Conservation (phyloP, 1,139 yeast species). For the Kluyveromyces sp. region DNA sequence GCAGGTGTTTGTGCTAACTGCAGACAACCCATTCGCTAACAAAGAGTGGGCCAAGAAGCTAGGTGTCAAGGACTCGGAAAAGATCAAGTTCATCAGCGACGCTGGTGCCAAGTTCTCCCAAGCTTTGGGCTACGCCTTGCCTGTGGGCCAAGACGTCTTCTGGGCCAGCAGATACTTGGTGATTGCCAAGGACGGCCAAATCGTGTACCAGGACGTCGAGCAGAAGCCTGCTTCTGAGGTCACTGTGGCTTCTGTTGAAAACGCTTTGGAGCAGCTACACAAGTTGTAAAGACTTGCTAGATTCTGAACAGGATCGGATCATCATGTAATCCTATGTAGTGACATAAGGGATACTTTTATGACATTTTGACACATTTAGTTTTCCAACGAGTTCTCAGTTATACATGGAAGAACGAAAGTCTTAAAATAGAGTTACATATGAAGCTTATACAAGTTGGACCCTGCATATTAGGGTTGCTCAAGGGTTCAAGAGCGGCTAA, state of each 20-base stretch:
- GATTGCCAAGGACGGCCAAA: constrained; percentile 57
- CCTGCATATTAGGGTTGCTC: too few species aligned
- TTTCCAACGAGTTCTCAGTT: too few species aligned
- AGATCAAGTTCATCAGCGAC: constrained; percentile 68
- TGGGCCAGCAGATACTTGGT: constrained; percentile 71
- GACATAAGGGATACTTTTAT: too few species aligned
- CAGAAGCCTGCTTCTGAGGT: constrained; percentile 43
- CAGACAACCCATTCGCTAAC: constrained; percentile 77
- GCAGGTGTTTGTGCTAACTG: constrained; percentile 62
- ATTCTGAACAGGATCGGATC: too few species aligned
- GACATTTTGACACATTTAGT: neutral
- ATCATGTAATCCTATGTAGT: too few species aligned
- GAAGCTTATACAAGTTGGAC: neutral
- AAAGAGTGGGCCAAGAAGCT: constrained; percentile 78
- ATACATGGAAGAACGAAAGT: neutral
- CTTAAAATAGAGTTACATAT: neutral
- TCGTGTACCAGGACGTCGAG: constrained; percentile 63
- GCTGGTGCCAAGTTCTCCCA: constrained; percentile 57
- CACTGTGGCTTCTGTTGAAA: constrained; percentile 57
- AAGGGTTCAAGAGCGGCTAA: too few species aligned
- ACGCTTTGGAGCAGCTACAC: constrained; percentile 39
- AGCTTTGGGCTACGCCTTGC: constrained; percentile 54
- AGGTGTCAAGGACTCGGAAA: constrained; percentile 34
- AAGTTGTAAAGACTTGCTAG: neutral
- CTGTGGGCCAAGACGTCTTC: constrained; percentile 48